Base-by-base conservation (phyloP, 345 rosid species). In the Microcos paniculata region DNA sequence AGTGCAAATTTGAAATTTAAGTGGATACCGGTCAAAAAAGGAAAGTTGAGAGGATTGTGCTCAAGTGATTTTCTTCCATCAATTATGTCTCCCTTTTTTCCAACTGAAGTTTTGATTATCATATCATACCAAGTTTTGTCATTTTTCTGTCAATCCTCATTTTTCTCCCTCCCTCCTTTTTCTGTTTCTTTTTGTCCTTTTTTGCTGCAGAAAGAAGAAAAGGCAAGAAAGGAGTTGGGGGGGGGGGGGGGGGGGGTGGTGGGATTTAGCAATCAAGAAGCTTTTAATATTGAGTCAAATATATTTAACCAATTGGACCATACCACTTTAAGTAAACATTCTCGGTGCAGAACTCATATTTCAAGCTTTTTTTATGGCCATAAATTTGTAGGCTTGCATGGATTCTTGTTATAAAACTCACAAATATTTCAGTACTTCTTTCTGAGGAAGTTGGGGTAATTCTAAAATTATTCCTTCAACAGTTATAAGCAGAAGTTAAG, bases 401-500 rank as follows among this genome's bases (percentile, higher is more conserved):
- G 45, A 66, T 33, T 66, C 35, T 24, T 45, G 26, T 43, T 43
- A 43, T 43, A 66, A 66, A 66, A 30, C 30, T 49, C 73, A 51
- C n/a, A n/a, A n/a, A n/a, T 69, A 31, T 69, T 69, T 30, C 26
- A 49, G 28, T 4, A 6, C 16, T 49, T 19, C 45, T 18, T 15
- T 51, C 4, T 5, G 19, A 30, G 18, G 26, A 18, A 28, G 2
- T 48, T 0, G 8, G 42, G 30, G 11, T 69, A 49, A 23, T 64
- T 51, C 59, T 69, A 16, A 49, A 69, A 51, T 30, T 49, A 69
- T 19, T 42, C 26, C 19, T 10, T 23, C 9, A 49, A 19, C 28
- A 48, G 12, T 28, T 68, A 46, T 31, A 69, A 49, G 58, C 58
- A 62, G 46, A 62, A 55, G 55, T 62, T 53, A 43, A 62, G 42